Base-by-base conservation (phyloP, 73 alveolate genomes). In the Tetrahymena borealis region DNA sequence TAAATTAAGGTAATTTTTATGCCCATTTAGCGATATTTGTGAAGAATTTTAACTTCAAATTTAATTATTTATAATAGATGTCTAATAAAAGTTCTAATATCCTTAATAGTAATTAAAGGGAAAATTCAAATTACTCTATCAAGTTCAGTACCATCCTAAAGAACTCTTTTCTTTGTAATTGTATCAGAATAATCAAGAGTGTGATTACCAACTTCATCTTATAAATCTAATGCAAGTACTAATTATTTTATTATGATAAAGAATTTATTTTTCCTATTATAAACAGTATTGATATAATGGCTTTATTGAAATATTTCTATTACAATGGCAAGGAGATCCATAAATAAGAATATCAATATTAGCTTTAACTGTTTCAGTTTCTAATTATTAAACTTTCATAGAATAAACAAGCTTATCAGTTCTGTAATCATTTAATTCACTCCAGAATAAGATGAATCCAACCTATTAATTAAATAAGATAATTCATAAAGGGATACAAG, bases 241-340 rank as follows among this genome's bases (percentile, higher is more conserved):
- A 20, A 60, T 60, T 60, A 24, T 24, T 60, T 39, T 9, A 39
- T 39, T 4, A 60, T 24, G 38, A 4, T 5, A 60, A 60, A 60
- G 28, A 60, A 60, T 60, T 24, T 12, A 24, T 18, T 60, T 60
- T 24, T 18, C 18, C n/a, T 3, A 15, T 18, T 60, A 15, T 28
- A 18, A 15, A 60, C 38, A n/a, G n/a, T n/a, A n/a, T n/a, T n/a
- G n/a, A n/a, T n/a, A n/a, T n/a, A n/a, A n/a, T n/a, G n/a, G n/a
- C 7, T 60, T 9, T 60, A 9, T 15, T 24, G 28, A 15, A 24
- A 10, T 7, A 9, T 39, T 39, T 10, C 28, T 24, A 60, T 10
- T 60, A 60, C 85, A 60, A 60, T 32, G n/a, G 85, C 85, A 60
- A 60, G 85, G 85, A 60, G 85, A 60, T 60, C 85, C 85, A 28